phyloP scores from a whole-genome alignment of 805 yeast species.

The Kuraishia ogatae region DNA sequence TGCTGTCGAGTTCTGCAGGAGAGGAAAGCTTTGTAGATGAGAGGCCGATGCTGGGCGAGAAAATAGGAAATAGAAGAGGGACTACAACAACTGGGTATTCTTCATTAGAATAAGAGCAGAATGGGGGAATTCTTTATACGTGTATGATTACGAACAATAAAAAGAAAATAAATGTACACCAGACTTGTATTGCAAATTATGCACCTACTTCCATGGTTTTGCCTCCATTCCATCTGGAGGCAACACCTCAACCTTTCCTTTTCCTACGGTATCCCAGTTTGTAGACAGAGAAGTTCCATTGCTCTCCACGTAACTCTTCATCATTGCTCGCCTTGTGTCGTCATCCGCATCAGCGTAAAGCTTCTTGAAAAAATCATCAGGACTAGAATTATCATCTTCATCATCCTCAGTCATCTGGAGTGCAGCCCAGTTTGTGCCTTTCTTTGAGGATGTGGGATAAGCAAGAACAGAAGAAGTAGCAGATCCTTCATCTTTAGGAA shows the following conservation, averaged over 20 bases:
- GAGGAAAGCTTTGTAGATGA: not conserved
- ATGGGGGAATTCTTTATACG: too few relatives aligned
- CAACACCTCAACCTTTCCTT: conserved; percentile 50
- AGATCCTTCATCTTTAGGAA: conserved; percentile 4
- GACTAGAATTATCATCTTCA: conserved; percentile 35
- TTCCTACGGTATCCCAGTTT: conserved; percentile 82
- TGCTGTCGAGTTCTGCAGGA: not conserved
- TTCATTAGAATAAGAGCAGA: not conserved
- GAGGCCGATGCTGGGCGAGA: not conserved
- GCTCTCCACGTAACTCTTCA: conserved; percentile 90
- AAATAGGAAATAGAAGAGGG: not conserved
- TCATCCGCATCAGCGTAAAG: conserved; percentile 76
- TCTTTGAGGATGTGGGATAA: not conserved
- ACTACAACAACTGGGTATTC: not conserved
- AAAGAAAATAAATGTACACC: too few relatives aligned
- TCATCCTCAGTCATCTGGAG: conserved; percentile 31
- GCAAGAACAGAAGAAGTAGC: not conserved
- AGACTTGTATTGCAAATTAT: too few relatives aligned
- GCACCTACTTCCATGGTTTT: conserved; percentile 33
- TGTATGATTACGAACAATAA: too few relatives aligned
- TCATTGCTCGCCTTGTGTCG: conserved; percentile 88
- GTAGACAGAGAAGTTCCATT: conserved; percentile 92
- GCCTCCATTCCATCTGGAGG: conserved; percentile 74
- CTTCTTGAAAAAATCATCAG: conserved; percentile 64
- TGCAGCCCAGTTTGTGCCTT: not conserved